Evolutionary conservation across 2,329 filamentous ascomycete genomes (phyloP).

Genomic region (Davidsoniella virescens): DNA sequence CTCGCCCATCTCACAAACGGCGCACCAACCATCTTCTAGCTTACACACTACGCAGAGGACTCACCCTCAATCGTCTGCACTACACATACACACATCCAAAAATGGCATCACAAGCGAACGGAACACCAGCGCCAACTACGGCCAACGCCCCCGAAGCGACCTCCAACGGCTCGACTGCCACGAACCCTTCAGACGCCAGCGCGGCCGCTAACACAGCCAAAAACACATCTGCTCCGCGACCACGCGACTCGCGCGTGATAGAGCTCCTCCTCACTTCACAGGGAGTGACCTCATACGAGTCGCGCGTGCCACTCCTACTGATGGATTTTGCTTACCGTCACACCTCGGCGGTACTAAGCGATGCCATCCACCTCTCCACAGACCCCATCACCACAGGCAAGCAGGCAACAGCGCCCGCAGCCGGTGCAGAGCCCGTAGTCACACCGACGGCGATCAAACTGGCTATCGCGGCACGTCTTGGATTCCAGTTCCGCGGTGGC

Average conservation of each 20-base stretch:
- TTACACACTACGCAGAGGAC: too few species aligned
- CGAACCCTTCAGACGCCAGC: not conserved
- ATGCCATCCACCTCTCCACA: conserved; percentile 51
- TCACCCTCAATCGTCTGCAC: too few species aligned
- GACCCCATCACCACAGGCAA: conserved; percentile 48
- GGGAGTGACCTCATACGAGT: conserved; percentile 64
- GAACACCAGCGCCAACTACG: conserved; percentile 20
- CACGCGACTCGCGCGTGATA: conserved; percentile 63
- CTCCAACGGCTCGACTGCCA: conserved; percentile 14
- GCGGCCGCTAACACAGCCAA: conserved; percentile 16
- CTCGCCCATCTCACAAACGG: too few species aligned
- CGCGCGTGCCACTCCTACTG: conserved; percentile 65
- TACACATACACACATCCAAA: not conserved
- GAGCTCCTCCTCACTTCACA: conserved; percentile 66
- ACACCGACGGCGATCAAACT: conserved; percentile 51
- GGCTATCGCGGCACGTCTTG: conserved; percentile 52
- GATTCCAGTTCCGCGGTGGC: conserved; percentile 50
- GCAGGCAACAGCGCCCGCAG: conserved; percentile 30
- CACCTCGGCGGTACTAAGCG: conserved; percentile 53
- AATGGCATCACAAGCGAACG: conserved; percentile 20
- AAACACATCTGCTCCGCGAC: conserved; percentile 35
- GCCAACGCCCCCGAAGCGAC: conserved; percentile 13
- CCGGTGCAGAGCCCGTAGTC: conserved; percentile 38
- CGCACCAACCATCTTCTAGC: too few species aligned
- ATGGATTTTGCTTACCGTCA: conserved; percentile 80